phyloP scores from a whole-genome alignment of 768 basidiomycete species.

The Pilatotrama ljubarskyi region DNA sequence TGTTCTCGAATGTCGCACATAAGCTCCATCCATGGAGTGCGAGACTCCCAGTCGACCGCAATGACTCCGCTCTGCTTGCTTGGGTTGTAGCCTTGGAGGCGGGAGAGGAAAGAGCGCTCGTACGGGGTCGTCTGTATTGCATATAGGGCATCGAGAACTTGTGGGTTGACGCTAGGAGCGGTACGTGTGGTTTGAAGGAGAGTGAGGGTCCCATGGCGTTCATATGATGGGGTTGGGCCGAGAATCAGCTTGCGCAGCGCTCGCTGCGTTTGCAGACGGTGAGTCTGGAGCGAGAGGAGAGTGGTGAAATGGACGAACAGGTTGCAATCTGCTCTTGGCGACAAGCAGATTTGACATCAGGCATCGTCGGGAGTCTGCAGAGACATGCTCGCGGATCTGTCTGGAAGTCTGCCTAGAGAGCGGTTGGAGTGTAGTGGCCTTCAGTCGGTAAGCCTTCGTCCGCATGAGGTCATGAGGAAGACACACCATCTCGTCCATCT shows the following conservation, averaged over 20 bases:
- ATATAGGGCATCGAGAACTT: constrained; percentile 52
- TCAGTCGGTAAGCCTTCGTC: background rate
- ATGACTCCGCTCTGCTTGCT: constrained; percentile 41
- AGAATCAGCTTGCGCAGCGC: constrained; percentile 14
- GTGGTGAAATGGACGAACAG: background rate
- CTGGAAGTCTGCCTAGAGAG: background rate
- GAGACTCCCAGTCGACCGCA: constrained; percentile 71
- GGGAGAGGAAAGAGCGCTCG: constrained; percentile 63
- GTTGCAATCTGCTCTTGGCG: background rate
- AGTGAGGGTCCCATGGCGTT: constrained; percentile 31
- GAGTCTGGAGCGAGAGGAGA: background rate
- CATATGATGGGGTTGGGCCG: background rate
- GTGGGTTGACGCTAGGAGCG: constrained; percentile 27
- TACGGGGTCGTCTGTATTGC: constrained; percentile 64
- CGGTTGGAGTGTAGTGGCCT: background rate
- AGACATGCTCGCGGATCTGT: background rate
- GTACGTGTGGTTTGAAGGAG: constrained; percentile 35
- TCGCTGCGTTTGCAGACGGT: background rate
- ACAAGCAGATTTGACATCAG: background rate
- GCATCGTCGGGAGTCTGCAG: too few relatives aligned
- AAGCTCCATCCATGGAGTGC: constrained; percentile 71
- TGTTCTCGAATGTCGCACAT: constrained; percentile 74
- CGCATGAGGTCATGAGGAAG: background rate
- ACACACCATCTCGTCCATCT: constrained; percentile 28
- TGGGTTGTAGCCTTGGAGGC: constrained; percentile 48